Percentiles rank a stretch among this genome's conserved stretches.
phyloP scores from a whole-genome alignment of 768 basidiomycete genomes.

The Suillus brevipes region DNA sequence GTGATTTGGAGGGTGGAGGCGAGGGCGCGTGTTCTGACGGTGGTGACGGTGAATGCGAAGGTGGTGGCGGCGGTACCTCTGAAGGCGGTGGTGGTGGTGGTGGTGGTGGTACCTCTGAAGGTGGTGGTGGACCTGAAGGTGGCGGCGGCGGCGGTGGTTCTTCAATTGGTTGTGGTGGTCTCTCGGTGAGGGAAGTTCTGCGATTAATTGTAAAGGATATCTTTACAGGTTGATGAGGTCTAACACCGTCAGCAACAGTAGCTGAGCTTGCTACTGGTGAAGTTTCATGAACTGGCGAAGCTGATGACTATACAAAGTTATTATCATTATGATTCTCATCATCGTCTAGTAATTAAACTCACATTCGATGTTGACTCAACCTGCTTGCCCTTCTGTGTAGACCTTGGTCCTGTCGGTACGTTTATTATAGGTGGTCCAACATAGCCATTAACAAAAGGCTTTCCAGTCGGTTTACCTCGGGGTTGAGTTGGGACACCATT shows the following conservation, averaged over 20 bases:
- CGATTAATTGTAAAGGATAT: conserved; percentile 33
- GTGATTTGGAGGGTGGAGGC: conserved; percentile 13
- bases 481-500: conserved; percentile 36
- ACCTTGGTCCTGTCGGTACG: conserved; percentile 34
- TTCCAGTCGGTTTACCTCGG: conserved; percentile 32
- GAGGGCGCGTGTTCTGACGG: conserved; percentile 27
- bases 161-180: conserved; percentile 39
- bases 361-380: conserved; percentile 25
- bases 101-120: conserved; percentile 26
- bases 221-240: conserved; percentile 33
- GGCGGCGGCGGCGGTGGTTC: conserved; percentile 39
- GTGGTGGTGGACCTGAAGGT: conserved; percentile 28
- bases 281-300: conserved; percentile 14
- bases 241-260: conserved; percentile 33
- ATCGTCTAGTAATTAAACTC: neutral
- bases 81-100: conserved; percentile 26
- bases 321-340: conserved; percentile 7
- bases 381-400: conserved; percentile 44
- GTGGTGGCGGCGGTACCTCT: conserved; percentile 34
- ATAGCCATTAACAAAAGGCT: conserved; percentile 47
- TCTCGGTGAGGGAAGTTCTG: conserved; percentile 26
- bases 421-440: conserved; percentile 23
- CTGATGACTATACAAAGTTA: conserved; percentile 18
- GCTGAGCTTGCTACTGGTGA: conserved; percentile 17
- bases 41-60: conserved; percentile 20